Conservation (phyloP, 2,329 filamentous ascomycete species). For the Aureobasidium sp. region DNA sequence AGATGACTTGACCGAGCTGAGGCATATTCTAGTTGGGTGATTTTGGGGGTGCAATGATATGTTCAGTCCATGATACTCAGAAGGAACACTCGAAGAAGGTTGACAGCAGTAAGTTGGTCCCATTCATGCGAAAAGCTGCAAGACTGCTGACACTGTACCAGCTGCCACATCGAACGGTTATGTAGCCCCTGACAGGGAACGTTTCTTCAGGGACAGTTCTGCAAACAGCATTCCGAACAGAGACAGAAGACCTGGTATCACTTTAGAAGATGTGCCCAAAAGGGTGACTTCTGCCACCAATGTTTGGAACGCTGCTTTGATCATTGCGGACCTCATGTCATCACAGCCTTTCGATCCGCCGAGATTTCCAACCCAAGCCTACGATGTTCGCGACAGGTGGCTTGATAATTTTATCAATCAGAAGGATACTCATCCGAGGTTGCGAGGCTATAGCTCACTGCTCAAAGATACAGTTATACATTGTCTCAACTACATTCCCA, state of each 20-base stretch:
- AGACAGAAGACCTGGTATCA: background rate
- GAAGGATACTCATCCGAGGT: background rate
- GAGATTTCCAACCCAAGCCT: background rate
- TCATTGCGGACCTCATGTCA: background rate
- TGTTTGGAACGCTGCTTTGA: background rate
- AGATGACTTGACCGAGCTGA: background rate
- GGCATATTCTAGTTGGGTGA: background rate
- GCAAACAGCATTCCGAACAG: background rate
- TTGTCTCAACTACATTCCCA: background rate
- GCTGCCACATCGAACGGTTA: background rate
- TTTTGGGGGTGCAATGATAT: conserved; percentile 7
- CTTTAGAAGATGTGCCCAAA: background rate
- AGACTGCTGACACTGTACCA: background rate
- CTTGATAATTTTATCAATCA: background rate
- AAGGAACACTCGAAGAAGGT: background rate
- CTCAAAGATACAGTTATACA: background rate
- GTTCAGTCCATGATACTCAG: background rate
- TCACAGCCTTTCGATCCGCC: background rate
- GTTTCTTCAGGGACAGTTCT: background rate
- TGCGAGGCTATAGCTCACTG: background rate
- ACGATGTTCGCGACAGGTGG: background rate
- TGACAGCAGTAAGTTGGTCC: background rate
- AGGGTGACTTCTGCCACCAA: background rate
- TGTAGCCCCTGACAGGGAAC: background rate
- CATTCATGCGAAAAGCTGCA: background rate